Percentiles rank a stretch among this genome's conserved stretches.
These are phyloP conservation scores for Dicorynia guianensis DNA, from an alignment of 306 rosid genomes.

Conservation along the genomic window DNA sequence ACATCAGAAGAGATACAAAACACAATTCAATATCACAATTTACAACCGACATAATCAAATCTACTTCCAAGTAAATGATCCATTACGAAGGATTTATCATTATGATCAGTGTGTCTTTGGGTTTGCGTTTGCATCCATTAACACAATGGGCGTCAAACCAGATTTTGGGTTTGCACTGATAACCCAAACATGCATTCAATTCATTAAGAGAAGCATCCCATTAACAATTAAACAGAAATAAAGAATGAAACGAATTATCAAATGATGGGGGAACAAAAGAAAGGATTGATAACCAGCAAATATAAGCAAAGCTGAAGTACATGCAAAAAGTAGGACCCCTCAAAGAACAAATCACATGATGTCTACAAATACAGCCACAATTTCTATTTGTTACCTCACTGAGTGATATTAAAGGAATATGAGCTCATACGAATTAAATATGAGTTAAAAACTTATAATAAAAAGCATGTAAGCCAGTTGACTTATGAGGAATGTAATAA, in stretches of 20 bases:
- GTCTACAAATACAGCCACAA: slow-evolving; percentile 18
- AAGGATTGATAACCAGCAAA: slow-evolving; percentile 34
- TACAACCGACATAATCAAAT: slow-evolving; percentile 23
- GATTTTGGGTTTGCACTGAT: slow-evolving; percentile 11
- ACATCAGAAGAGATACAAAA: slow-evolving; percentile 26
- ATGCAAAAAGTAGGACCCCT: slow-evolving; percentile 31
- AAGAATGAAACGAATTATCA: not conserved
- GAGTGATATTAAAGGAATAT: slow-evolving; percentile 5
- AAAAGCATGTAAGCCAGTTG: slow-evolving; percentile 17
- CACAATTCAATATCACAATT: slow-evolving; percentile 21
- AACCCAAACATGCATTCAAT: slow-evolving; percentile 21
- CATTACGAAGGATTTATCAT: slow-evolving; percentile 8
- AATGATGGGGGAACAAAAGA: slow-evolving; percentile 20
- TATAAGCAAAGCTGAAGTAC: slow-evolving; percentile 21
- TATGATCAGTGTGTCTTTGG: no score
- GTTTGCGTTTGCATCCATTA: no score
- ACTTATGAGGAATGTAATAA: slow-evolving; percentile 15
- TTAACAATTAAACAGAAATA: not conserved
- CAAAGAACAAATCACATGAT: slow-evolving; percentile 16
- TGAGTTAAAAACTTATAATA: slow-evolving; percentile 22
- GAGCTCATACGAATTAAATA: slow-evolving; percentile 28
- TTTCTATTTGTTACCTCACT: not conserved
- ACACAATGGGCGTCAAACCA: no score
- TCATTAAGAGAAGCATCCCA: slow-evolving; percentile 23
- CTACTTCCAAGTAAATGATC: slow-evolving; percentile 29